A percentile compares a stretch with the other conserved stretches of the same genome.
Conservation (phyloP, 257 asterid genomes). For the Solanum stenotomum region DNA sequence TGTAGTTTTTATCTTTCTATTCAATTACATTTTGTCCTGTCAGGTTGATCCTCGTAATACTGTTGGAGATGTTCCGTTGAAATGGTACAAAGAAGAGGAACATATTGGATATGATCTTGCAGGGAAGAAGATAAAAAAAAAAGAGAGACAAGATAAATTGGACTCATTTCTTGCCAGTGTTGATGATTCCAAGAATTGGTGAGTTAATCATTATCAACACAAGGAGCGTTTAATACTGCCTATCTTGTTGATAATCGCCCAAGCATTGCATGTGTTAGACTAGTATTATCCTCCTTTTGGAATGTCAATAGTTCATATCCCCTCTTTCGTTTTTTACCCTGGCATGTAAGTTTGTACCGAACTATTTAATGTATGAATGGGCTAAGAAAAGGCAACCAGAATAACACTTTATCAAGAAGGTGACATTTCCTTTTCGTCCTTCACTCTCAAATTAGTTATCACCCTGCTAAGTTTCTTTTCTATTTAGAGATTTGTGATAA, state of each 20-base stretch:
- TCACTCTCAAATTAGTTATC: neutral
- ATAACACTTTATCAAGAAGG: neutral
- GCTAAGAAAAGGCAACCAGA: neutral
- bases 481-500: neutral
- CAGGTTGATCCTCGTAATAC: constrained; percentile 95
- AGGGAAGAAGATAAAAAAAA: constrained; percentile 92
- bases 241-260: neutral
- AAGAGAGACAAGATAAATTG: constrained; percentile 67
- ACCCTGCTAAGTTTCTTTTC: neutral
- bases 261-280: neutral
- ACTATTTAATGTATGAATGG: neutral
- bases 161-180: constrained; percentile 67
- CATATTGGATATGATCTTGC: constrained; percentile 84
- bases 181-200: constrained; percentile 82
- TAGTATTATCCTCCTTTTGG: neutral
- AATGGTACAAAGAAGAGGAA: constrained; percentile 89
- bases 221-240: neutral
- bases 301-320: neutral
- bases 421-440: neutral
- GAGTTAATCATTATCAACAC: constrained; percentile 8
- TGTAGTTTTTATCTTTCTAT: neutral
- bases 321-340: neutral
- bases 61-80: constrained; percentile 76
- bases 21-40: constrained; percentile 2
- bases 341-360: neutral